These are phyloP conservation scores for Striga hermonthica DNA, from an alignment of 305 asterid species.

Conservation along the genomic window DNA sequence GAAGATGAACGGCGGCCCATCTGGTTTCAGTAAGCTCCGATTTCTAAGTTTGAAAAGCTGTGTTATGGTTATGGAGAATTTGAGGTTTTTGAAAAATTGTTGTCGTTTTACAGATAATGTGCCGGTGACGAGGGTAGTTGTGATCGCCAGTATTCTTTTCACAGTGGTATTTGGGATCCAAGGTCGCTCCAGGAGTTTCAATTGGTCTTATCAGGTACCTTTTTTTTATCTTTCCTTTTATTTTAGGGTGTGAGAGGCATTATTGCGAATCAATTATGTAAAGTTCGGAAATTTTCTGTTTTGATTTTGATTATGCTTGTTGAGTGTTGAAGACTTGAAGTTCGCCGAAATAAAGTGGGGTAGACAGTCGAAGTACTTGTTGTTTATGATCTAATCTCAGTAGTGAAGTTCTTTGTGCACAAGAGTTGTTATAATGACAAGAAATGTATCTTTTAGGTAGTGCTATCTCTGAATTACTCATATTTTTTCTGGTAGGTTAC, in stretches of 20 bases:
- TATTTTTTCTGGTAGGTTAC: neutral
- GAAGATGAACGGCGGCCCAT: slow-evolving; percentile 99
- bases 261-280: neutral
- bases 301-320: neutral
- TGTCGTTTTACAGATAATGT: slow-evolving; percentile 63
- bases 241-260: neutral
- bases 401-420: neutral
- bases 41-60: slow-evolving; percentile 17
- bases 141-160: slow-evolving; percentile 75
- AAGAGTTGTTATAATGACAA: neutral
- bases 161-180: slow-evolving; percentile 88
- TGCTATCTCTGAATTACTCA: neutral
- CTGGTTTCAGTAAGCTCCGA: slow-evolving; percentile 83
- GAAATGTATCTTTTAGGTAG: neutral
- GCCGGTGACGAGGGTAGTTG: slow-evolving; percentile 73
- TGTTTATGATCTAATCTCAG: neutral
- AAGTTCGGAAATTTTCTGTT: neutral
- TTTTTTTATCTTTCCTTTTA: neutral
- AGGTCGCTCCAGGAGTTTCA: slow-evolving; percentile 64
- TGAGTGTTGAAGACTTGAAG: slow-evolving; percentile 13
- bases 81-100: neutral
- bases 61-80: slow-evolving; percentile 1
- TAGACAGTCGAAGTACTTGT: no score
- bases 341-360: no score
- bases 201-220: slow-evolving; percentile 80